Percentiles rank a stretch among this genome's conserved stretches.
phyloP scores from a whole-genome alignment of 148 eudicot species.

The Camellia sinensis region DNA sequence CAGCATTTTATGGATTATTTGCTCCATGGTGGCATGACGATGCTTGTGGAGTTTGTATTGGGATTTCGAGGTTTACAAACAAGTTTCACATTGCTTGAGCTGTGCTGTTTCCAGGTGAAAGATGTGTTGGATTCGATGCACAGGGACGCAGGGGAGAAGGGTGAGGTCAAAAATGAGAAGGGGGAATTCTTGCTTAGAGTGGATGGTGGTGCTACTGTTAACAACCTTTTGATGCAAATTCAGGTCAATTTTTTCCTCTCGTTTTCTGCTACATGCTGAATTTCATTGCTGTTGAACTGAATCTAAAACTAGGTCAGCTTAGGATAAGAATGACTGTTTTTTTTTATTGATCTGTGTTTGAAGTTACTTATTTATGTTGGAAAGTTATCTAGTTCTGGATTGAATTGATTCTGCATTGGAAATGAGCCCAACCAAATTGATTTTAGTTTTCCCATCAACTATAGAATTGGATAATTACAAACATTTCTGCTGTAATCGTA shows the following conservation, averaged over 20 bases:
- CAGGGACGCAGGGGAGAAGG: no score
- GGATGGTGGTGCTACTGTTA: constrained; percentile 70
- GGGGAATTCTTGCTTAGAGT: no score
- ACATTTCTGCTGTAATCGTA: neutral
- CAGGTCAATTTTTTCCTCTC: constrained; percentile 46
- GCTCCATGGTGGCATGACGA: no score
- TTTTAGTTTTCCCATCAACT: no score
- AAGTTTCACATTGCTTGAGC: no score
- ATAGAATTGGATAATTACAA: no score
- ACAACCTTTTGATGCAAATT: constrained; percentile 88
- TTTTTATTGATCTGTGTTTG: neutral
- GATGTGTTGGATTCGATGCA: no score
- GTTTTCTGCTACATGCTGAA: neutral
- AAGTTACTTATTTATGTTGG: neutral
- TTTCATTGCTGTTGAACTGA: neutral
- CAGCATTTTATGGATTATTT: constrained; percentile 9
- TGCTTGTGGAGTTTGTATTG: neutral
- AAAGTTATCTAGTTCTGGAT: no score
- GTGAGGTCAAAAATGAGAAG: no score
- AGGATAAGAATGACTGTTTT: neutral
- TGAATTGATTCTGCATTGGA: no score
- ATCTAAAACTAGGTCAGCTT: neutral
- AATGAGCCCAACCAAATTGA: no score
- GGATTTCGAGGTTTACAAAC: neutral
- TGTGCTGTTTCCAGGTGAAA: no score